A percentile compares a stretch with the other conserved stretches of the same genome.
Evolutionary conservation across 2,329 filamentous ascomycete genomes (phyloP).

Genomic region (Acrocalymma vagum): DNA sequence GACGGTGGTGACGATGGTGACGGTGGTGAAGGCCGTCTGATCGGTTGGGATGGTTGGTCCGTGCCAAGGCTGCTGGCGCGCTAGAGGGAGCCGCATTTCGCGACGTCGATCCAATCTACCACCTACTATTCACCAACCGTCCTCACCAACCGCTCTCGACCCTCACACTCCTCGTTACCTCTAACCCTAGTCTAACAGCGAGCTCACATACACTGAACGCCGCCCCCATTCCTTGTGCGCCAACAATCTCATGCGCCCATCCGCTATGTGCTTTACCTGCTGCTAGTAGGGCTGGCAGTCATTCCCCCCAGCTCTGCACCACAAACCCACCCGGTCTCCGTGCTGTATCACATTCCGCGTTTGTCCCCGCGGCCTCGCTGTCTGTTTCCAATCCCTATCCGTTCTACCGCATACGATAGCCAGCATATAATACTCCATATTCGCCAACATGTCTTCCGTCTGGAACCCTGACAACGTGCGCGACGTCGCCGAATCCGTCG

Average conservation of each 20-base stretch:
- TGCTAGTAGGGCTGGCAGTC: slow-evolving; percentile 41
- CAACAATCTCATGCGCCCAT: slow-evolving; percentile 31
- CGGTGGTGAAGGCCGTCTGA: no score
- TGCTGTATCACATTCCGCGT: slow-evolving; percentile 18
- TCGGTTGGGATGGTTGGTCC: no score
- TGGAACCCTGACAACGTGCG: slow-evolving; percentile 97
- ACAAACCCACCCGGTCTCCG: slow-evolving; percentile 34
- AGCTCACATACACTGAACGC: slow-evolving; percentile 1
- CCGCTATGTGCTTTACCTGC: slow-evolving; percentile 38
- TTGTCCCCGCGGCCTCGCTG: slow-evolving; percentile 14
- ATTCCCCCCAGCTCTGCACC: slow-evolving; percentile 34
- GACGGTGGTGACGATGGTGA: no score
- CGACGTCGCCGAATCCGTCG: slow-evolving; percentile 95
- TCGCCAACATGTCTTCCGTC: slow-evolving; percentile 61
- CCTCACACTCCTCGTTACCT: no score
- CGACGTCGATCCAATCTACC: no score
- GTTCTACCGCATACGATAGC: slow-evolving; percentile 18
- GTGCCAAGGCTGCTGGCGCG: no score
- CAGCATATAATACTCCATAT: slow-evolving; percentile 12
- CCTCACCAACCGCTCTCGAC: no score
- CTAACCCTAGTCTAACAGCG: no score
- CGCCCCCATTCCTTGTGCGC: slow-evolving; percentile 1
- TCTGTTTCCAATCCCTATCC: slow-evolving; percentile 16
- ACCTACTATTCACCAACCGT: no score
- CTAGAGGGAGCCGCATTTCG: no score